phyloP scores from a whole-genome alignment of 164 flowering plant species.

The Macadamia tetraphylla region DNA sequence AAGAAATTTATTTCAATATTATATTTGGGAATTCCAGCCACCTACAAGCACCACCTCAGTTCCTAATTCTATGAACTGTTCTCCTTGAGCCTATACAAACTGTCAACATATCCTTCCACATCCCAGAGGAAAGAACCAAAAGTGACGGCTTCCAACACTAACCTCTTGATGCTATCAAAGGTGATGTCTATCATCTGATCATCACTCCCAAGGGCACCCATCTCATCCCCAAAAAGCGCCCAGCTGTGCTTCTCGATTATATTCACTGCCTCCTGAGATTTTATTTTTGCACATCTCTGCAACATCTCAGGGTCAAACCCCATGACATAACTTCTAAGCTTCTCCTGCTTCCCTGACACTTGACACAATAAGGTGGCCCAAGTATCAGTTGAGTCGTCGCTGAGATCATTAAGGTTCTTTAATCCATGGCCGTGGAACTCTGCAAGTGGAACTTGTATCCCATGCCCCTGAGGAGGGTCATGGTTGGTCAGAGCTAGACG shows the following conservation, averaged over 20 bases:
- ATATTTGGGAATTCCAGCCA: too few relatives aligned
- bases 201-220: constrained; percentile 25
- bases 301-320: constrained; percentile 56
- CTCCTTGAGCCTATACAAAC: constrained; percentile 44
- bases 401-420: constrained; percentile 20
- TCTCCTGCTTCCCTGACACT: constrained; percentile 20
- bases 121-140: constrained; percentile 91
- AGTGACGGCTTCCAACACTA: constrained; percentile 82
- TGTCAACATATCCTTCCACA: constrained; percentile 50
- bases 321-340: constrained; percentile 43
- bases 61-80: not conserved
- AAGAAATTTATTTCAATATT: too few relatives aligned
- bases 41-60: not conserved
- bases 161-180: constrained; percentile 65
- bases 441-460: constrained; percentile 16
- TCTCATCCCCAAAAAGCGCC: constrained; percentile 63
- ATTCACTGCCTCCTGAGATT: constrained; percentile 53
- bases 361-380: constrained; percentile 22
- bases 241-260: constrained; percentile 58
- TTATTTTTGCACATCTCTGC: constrained; percentile 62
- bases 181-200: constrained; percentile 45
- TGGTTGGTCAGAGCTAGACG: constrained; percentile 22
- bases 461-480: constrained; percentile 17
- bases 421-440: constrained; percentile 24
- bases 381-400: constrained; percentile 10